These are phyloP conservation scores for Abrus pulchellus DNA, from an alignment of 306 rosid genomes.

Conservation along the genomic window DNA sequence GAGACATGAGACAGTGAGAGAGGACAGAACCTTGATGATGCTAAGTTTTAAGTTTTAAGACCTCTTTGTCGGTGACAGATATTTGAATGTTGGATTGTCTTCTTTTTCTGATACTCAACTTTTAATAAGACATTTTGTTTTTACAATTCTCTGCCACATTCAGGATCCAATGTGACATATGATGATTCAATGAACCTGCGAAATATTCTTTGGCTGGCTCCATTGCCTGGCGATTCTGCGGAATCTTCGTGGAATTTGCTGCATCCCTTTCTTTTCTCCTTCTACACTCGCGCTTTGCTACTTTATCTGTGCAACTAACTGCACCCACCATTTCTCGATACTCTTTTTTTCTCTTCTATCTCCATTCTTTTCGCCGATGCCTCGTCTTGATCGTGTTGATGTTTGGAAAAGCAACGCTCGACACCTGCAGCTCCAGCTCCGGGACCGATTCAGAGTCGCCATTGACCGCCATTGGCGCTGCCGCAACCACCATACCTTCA, in stretches of 20 bases:
- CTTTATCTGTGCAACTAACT: neutral
- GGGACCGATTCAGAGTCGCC: slow-evolving; percentile 85
- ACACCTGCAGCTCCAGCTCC: slow-evolving; percentile 71
- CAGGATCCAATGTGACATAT: slow-evolving; percentile 84
- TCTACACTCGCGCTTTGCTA: slow-evolving; percentile 46
- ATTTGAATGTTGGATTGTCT: neutral
- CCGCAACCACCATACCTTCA: slow-evolving; percentile 54
- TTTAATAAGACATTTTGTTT: slow-evolving; percentile 16
- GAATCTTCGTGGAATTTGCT: slow-evolving; percentile 60
- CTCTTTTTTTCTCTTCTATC: neutral
- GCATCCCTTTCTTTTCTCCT: slow-evolving; percentile 7
- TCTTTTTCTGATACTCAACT: slow-evolving; percentile 38
- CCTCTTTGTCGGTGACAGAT: slow-evolving; percentile 12
- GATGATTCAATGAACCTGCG: slow-evolving; percentile 90
- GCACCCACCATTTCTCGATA: neutral
- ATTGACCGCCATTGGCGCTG: slow-evolving; percentile 77
- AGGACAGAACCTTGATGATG: slow-evolving; percentile 16
- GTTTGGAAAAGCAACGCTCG: slow-evolving; percentile 89
- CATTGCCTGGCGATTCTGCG: slow-evolving; percentile 68
- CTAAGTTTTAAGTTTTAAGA: neutral
- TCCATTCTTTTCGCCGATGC: slow-evolving; percentile 50
- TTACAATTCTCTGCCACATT: slow-evolving; percentile 30
- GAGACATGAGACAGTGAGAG: slow-evolving; percentile 21
- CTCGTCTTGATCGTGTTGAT: slow-evolving; percentile 76
- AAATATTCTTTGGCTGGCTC: slow-evolving; percentile 96